Evolutionary conservation across 805 yeast species (phyloP).

Genomic region (Cyberlindnera nakhonratchasimensis): DNA sequence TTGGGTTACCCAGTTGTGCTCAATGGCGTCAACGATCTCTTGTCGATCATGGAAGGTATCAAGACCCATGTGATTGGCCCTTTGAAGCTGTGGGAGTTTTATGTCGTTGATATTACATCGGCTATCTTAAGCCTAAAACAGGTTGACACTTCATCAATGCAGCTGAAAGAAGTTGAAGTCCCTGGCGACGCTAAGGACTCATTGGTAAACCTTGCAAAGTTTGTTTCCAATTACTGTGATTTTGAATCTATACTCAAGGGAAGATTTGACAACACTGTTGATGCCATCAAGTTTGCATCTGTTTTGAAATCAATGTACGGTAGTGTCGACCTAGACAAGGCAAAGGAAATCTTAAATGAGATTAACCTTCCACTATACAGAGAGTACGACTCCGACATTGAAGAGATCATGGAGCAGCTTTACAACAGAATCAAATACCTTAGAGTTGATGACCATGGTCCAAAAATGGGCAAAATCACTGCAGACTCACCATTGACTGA

Average conservation of each 20-base stretch:
- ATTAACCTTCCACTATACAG: constrained; percentile 70
- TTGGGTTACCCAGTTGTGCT: constrained; percentile 63
- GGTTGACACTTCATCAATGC: constrained; percentile 11
- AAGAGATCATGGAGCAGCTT: constrained; percentile 63
- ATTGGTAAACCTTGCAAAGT: constrained; percentile 44
- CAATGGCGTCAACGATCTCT: constrained; percentile 49
- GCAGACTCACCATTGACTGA: constrained; percentile 65
- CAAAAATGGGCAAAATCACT: constrained; percentile 66
- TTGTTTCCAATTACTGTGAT: constrained; percentile 40
- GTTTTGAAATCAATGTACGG: constrained; percentile 41
- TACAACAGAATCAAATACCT: constrained; percentile 72
- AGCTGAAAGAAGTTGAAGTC: constrained; percentile 35
- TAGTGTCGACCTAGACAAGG: constrained; percentile 30
- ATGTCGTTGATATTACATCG: constrained; percentile 57
- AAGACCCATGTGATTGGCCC: constrained; percentile 62
- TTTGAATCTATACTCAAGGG: constrained; percentile 40
- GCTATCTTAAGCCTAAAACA: constrained; percentile 39
- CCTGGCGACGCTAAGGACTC: constrained; percentile 42
- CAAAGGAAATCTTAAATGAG: constrained; percentile 62
- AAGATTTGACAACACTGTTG: constrained; percentile 50
- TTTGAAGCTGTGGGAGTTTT: constrained; percentile 82
- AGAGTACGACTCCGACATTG: constrained; percentile 71
- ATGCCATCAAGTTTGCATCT: constrained; percentile 47
- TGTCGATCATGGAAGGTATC: constrained; percentile 62
- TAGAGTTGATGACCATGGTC: constrained; percentile 79